Base-by-base conservation (phyloP, 495 filamentous ascomycete genomes). In the Trichoderma gamsii region DNA sequence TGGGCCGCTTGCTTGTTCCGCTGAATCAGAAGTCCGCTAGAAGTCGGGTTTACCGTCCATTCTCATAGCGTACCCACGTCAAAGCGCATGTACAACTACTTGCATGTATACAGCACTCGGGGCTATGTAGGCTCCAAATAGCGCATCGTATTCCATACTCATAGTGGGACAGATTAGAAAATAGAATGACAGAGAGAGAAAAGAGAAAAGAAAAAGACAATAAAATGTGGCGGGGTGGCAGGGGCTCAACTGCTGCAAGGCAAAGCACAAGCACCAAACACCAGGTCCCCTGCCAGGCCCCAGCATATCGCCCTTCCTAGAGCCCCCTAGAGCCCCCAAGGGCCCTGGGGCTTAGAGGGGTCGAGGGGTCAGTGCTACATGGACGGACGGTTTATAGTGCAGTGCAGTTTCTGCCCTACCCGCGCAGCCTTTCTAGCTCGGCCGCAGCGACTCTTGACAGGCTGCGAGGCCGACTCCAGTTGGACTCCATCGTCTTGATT, bases 361-460 rank as follows among this genome's bases (percentile, higher is more conserved):
- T 49, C n/a, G 44, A 49, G 44, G 44, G 44, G 44, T n/a, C 13
- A 49, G 44, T 15, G 44, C 44, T 49, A 21, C n/a, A n/a, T 5
- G 29, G 29, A 29, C 29, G 29, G 29, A 1, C 29, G 1, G 1
- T 61, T 18, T 61, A 61, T 25, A 61, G 56, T 61, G 56, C 56
- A 61, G 56, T 35, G 56, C 56, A 25, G 25, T 38, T 38, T 38
- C 56, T 61, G 56, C 56, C 56, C 56, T 61, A 61, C 56, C 25
- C 56, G 56, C 56, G 56, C 56, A 23, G 56, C 29, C 23, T 21
- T 38, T 38, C 8, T 38, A 5, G 35, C 35, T 38, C 35, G 35
- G 35, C 35, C 35, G 35, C 35, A 29, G 29, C 23, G 11, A 49
- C 44, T 32, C 27, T 25, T 32, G 56, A 32, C 56, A 61, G 35